Percentiles rank a stretch among this genome's conserved stretches.
These are phyloP conservation scores for Lachancea nothofagi DNA, from an alignment of 805 yeast species.

Conservation along the genomic window DNA sequence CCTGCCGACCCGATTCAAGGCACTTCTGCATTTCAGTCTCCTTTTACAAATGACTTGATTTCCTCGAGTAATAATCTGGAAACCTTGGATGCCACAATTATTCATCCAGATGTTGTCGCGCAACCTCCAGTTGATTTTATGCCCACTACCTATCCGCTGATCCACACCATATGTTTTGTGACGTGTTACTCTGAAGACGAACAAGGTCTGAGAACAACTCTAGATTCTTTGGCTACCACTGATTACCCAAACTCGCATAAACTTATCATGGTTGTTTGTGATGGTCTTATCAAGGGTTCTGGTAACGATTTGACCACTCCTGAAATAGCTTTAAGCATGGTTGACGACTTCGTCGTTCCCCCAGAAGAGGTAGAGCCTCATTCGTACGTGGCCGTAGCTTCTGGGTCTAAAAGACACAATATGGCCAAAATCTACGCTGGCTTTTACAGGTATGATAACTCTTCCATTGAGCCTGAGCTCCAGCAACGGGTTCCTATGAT, in stretches of 20 bases:
- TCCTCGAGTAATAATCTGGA: constrained; percentile 24
- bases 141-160: constrained; percentile 78
- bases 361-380: constrained; percentile 71
- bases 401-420: constrained; percentile 90
- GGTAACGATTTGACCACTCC: constrained; percentile 88
- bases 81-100: constrained; percentile 51
- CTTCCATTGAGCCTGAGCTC: constrained; percentile 67
- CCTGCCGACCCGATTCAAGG: background rate
- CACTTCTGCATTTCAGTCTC: constrained; percentile 2
- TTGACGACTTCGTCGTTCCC: constrained; percentile 70
- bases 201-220: constrained; percentile 75
- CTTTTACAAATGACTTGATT: constrained; percentile 8
- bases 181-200: constrained; percentile 95
- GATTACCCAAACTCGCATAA: constrained; percentile 95
- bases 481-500: constrained; percentile 83
- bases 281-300: constrained; percentile 90
- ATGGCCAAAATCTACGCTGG: constrained; percentile 97
- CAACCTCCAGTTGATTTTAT: constrained; percentile 88
- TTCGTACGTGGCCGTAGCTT: constrained; percentile 93
- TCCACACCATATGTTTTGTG: constrained; percentile 68
- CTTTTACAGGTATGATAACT: constrained; percentile 77
- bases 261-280: constrained; percentile 78
- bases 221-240: constrained; percentile 91
- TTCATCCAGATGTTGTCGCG: constrained; percentile 75
- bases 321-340: constrained; percentile 80